phyloP scores from a whole-genome alignment of 768 basidiomycete species.

The Phlebiopsis gigantea region DNA sequence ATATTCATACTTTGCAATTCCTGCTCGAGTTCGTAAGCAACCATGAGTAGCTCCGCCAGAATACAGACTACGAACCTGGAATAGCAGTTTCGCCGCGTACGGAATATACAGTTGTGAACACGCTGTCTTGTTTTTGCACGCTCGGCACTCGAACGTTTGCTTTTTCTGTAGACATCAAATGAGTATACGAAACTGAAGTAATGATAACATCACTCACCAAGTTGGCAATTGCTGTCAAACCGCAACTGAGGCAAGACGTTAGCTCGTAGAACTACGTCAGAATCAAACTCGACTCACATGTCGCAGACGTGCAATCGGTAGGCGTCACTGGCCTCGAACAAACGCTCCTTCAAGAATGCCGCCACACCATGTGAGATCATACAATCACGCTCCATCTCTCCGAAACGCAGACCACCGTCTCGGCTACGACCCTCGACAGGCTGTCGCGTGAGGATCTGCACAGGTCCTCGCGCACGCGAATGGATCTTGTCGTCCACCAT shows the following conservation, averaged over 20 bases:
- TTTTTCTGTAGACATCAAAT: conserved; percentile 62
- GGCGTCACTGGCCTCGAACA: conserved; percentile 90
- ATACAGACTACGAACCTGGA: conserved; percentile 44
- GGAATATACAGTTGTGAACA: conserved; percentile 90
- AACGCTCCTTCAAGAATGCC: conserved; percentile 89
- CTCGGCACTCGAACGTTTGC: conserved; percentile 97
- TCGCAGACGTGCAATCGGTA: conserved; percentile 96
- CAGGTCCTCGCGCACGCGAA: conserved; percentile 93
- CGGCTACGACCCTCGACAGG: conserved; percentile 98
- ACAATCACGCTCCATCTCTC: conserved; percentile 99
- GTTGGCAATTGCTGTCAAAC: conserved; percentile 95
- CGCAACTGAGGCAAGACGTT: conserved; percentile 55
- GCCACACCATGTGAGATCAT: conserved; percentile 99
- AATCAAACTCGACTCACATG: conserved; percentile 54
- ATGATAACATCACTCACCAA: conserved; percentile 48
- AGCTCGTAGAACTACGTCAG: conserved; percentile 5
- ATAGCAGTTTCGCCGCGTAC: conserved; percentile 93
- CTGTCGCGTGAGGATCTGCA: conserved; percentile 95
- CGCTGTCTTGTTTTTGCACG: conserved; percentile 95
- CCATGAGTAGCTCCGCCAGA: no score
- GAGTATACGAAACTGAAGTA: background rate
- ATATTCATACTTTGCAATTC: conserved; percentile 97
- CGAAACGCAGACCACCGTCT: conserved; percentile 98
- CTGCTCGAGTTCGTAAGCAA: conserved; percentile 27
- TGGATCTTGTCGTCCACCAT: conserved; percentile 99